phyloP scores from a whole-genome alignment of 257 asterid species.

The Petunia secreta region DNA sequence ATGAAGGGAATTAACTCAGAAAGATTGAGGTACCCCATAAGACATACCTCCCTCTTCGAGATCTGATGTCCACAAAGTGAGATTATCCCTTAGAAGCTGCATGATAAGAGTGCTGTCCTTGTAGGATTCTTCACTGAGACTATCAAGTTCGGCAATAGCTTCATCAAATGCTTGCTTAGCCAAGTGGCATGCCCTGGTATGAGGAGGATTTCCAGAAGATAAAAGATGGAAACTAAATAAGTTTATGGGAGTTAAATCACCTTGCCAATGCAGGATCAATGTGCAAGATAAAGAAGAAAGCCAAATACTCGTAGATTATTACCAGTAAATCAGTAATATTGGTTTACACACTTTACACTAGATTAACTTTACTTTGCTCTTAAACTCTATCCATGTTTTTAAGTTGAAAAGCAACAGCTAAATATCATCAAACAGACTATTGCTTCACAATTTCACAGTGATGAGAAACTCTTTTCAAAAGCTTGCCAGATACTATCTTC shows the following conservation, averaged over 20 bases:
- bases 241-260: neutral
- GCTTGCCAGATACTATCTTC: neutral
- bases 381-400: neutral
- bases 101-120: constrained; percentile 80
- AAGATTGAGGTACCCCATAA: neutral
- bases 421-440: neutral
- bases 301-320: neutral
- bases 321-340: neutral
- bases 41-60: constrained; percentile 73
- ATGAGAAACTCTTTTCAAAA: constrained; percentile 15
- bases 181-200: constrained; percentile 75
- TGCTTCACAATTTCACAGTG: neutral
- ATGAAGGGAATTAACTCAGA: neutral
- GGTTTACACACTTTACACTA: neutral
- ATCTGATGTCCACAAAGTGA: constrained; percentile 73
- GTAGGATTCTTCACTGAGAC: constrained; percentile 72
- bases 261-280: neutral
- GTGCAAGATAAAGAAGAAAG: neutral
- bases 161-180: constrained; percentile 68
- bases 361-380: neutral
- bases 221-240: neutral
- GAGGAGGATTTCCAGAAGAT: constrained; percentile 19
- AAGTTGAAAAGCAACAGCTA: neutral
- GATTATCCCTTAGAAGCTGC: constrained; percentile 83
- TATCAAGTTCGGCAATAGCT: constrained; percentile 78